phyloP scores from a whole-genome alignment of 1,284 basidiomycete species.

The Trichosporon ovoides region DNA sequence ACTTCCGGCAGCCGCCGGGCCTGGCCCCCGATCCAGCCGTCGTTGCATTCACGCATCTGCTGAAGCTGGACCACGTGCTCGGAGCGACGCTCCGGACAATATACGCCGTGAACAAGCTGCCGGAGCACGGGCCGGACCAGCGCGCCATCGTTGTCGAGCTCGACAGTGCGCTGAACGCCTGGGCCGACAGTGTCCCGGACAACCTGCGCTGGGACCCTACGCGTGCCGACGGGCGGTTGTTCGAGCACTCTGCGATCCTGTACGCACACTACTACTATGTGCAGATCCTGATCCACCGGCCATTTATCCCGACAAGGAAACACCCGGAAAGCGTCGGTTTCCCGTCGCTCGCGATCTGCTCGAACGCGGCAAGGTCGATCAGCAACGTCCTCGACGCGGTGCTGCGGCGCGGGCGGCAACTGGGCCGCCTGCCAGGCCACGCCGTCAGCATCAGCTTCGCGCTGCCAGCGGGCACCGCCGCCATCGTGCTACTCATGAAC shows the following conservation, averaged over 20 bases:
- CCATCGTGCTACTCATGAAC: constrained; percentile 63
- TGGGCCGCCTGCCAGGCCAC: constrained; percentile 49
- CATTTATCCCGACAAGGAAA: constrained; percentile 62
- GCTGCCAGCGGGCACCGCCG: constrained; percentile 58
- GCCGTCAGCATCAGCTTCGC: constrained; percentile 33
- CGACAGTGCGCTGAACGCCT: constrained; percentile 64
- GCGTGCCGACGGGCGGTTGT: constrained; percentile 58
- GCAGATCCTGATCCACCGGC: constrained; percentile 68
- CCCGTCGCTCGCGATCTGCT: constrained; percentile 75
- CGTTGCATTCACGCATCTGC: constrained; percentile 60
- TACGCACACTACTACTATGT: constrained; percentile 63
- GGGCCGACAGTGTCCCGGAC: constrained; percentile 67
- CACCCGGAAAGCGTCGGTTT: constrained; percentile 38
- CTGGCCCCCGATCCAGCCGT: constrained; percentile 47
- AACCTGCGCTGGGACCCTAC: constrained; percentile 70
- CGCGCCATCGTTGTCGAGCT: constrained; percentile 64
- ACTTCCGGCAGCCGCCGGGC: constrained; percentile 58
- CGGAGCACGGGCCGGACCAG: constrained; percentile 58
- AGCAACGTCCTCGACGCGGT: constrained; percentile 61
- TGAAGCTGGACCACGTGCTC: constrained; percentile 66
- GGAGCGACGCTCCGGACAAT: constrained; percentile 66
- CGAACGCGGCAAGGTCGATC: constrained; percentile 71
- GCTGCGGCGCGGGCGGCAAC: constrained; percentile 34
- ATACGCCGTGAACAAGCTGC: constrained; percentile 64
- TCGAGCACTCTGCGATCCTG: constrained; percentile 64